Percentiles rank a stretch among this genome's conserved stretches.
Evolutionary conservation across 768 basidiomycete species (phyloP).

Genomic region (Leccinellum luteum): DNA sequence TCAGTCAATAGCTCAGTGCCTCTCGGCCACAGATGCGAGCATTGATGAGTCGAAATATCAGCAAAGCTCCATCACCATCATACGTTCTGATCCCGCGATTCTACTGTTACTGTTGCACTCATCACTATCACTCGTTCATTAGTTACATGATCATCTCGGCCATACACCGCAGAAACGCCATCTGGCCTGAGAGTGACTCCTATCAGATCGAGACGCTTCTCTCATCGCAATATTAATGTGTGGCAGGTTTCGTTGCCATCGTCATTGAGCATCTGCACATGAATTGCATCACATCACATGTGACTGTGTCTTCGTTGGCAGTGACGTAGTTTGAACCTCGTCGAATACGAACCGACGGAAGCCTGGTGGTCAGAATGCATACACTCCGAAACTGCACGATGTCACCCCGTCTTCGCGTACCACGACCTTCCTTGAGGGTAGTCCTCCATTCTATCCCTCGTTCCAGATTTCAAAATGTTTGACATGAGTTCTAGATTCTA

Average conservation of each 20-base stretch:
- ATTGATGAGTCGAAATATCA: not conserved
- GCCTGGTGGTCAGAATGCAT: not conserved
- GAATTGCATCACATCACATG: not conserved
- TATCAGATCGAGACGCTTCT: not conserved
- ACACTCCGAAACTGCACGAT: not conserved
- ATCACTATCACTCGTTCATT: not conserved
- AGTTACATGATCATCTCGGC: not conserved
- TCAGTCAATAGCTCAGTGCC: not conserved
- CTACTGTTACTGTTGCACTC: not conserved
- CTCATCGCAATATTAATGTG: no score
- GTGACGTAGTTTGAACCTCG: not conserved
- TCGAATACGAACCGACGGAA: not conserved
- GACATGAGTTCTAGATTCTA: constrained; percentile 26
- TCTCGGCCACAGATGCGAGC: not conserved
- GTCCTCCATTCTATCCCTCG: not conserved
- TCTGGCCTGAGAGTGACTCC: not conserved
- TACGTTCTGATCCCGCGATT: not conserved
- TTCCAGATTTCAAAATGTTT: not conserved
- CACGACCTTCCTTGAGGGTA: constrained; percentile 58
- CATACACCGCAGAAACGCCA: not conserved
- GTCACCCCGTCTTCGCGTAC: not conserved
- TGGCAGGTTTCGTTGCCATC: not conserved
- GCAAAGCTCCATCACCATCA: not conserved
- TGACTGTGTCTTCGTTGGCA: not conserved
- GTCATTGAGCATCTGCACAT: not conserved